Evolutionary conservation across 805 yeast species (phyloP), one percentile per base, ranked within the genome.

Genomic region (Alloascoidea africana): DNA sequence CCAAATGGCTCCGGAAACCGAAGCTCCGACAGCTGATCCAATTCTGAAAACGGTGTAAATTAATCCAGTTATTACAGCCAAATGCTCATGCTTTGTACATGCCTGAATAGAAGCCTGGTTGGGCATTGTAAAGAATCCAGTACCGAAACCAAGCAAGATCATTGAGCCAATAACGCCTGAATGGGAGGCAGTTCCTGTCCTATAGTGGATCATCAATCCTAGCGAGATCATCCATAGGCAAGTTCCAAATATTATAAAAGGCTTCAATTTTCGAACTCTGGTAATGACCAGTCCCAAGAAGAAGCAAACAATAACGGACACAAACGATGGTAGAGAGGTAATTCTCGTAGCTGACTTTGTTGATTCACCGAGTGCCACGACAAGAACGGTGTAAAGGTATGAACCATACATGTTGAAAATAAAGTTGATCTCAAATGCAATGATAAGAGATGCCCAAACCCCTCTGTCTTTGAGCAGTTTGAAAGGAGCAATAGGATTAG

Each of bases 1-100:
- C 78, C 78, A 73, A 27, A 73, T 58, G 19, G 77, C 76, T 46
- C 76, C 77, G 13, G 74, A 59, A 27, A 73, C 62, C 23, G 71
- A 52, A 15, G 65, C 51, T 18, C 78, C 79, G 35, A 70, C 44
- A 13, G 76, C 74, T 4, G 67, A 50, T 6, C 79, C 79, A 39
- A 73, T 58, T 44, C 65, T 62, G 50, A 68, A 72, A 14, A 63
- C 49, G 3, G 76, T 61, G 44, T 65, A 58, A 52, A 62, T 65
- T 33, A 68, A 50, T 1, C 75, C 59, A 33, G 66, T 59, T 14
- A 65, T 60, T 36, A 65, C 60, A 13, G 75, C 74, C 73, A 69
- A 65, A 50, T 64, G 59, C 47, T 68, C 71, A 51, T 70, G 78
- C 45, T 57, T 64, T 35, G 67, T 62, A 41, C 68, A 58, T 1